Evolutionary conservation across 2,329 filamentous ascomycete species (phyloP).

Genomic region (Ophiocordyceps polyrhachis-furcata): DNA sequence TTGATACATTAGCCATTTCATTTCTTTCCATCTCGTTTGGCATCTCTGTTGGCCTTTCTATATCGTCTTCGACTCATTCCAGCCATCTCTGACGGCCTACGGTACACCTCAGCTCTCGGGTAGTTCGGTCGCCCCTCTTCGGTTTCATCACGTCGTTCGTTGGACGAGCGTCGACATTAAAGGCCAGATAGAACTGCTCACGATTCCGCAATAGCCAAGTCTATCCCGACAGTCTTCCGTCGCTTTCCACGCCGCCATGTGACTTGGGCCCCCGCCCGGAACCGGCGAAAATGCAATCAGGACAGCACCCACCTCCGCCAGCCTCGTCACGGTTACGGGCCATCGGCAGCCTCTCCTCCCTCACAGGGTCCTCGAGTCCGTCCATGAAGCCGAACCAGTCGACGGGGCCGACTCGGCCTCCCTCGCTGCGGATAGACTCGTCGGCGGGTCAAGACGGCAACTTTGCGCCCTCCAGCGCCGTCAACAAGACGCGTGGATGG

Average conservation of each 20-base stretch:
- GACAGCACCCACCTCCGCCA: conserved; percentile 5
- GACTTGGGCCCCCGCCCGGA: conserved; percentile 11
- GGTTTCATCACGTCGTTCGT: too few relatives aligned
- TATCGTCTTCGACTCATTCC: too few relatives aligned
- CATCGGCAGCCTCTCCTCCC: conserved; percentile 37
- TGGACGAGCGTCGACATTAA: too few relatives aligned
- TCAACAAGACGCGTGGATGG: conserved; percentile 26
- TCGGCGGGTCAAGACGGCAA: conserved; percentile 11
- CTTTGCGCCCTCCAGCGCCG: conserved; percentile 16
- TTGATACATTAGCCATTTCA: not conserved
- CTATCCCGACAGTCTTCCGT: not conserved
- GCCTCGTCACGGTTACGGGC: conserved; percentile 17
- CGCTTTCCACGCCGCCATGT: conserved; percentile 19
- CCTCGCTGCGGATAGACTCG: conserved; percentile 15
- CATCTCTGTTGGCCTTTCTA: not conserved
- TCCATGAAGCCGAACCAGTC: conserved; percentile 8
- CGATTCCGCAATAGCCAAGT: not conserved
- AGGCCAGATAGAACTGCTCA: not conserved
- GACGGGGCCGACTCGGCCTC: conserved; percentile 12
- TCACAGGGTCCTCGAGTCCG: conserved; percentile 18
- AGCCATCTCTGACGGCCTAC: too few relatives aligned
- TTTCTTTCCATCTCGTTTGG: not conserved
- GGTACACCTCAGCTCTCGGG: too few relatives aligned
- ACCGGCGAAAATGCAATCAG: conserved; percentile 27
- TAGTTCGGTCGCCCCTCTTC: too few relatives aligned